phyloP scores from a whole-genome alignment of 75 land plant species.

The Picea sitchensis region DNA sequence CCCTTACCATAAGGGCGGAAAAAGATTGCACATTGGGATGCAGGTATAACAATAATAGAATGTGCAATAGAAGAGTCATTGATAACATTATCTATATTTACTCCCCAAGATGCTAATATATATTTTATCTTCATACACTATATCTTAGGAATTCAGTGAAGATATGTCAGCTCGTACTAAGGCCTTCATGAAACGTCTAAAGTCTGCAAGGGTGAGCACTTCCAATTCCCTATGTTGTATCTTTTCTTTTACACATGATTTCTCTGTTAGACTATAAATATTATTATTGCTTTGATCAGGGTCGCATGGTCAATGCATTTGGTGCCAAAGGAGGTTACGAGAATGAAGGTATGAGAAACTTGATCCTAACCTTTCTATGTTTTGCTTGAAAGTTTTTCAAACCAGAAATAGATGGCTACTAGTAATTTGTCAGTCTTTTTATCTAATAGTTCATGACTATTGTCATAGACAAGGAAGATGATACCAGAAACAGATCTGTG shows the following conservation, averaged over 20 bases:
- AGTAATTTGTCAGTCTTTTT: neutral
- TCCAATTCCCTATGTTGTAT: neutral
- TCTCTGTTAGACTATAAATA: neutral
- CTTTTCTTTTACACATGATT: neutral
- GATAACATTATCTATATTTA: neutral
- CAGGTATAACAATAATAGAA: slow-evolving; percentile 47
- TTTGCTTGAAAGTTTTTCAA: neutral
- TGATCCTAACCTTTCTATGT: slow-evolving; percentile 1
- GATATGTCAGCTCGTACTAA: slow-evolving; percentile 69
- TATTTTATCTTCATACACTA: neutral
- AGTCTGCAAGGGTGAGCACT: slow-evolving; percentile 51
- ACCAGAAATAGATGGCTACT: neutral
- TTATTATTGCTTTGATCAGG: slow-evolving; percentile 18
- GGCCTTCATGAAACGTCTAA: slow-evolving; percentile 43
- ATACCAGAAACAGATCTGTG: slow-evolving; percentile 33
- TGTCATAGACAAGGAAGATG: slow-evolving; percentile 22
- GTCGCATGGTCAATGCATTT: slow-evolving; percentile 19
- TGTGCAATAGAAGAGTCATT: neutral
- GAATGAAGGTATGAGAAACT: slow-evolving; percentile 27
- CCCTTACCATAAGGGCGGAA: slow-evolving; percentile 98
- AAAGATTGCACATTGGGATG: slow-evolving; percentile 83
- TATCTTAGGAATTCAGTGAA: slow-evolving; percentile 76
- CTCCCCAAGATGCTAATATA: neutral
- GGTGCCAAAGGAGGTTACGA: slow-evolving; percentile 12
- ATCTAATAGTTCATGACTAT: neutral